Conservation (phyloP, 2,329 filamentous ascomycete genomes). For the Neophaeococcomyces mojaviensis region DNA sequence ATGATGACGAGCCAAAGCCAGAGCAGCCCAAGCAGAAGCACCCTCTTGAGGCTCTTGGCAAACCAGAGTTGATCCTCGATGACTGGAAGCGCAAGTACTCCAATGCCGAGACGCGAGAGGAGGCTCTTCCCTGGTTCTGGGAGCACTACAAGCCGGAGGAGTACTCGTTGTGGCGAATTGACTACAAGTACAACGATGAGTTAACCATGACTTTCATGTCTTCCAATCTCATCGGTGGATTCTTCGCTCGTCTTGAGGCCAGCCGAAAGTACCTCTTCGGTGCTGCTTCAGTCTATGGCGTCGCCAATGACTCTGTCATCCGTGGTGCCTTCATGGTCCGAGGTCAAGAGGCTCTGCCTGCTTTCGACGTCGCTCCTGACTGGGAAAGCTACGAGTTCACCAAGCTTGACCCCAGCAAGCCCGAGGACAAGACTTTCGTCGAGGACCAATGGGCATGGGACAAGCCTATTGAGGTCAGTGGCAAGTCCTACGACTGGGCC, state of each 20-base stretch:
- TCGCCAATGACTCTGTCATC: slow-evolving; percentile 82
- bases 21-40: slow-evolving; percentile 88
- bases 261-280: slow-evolving; percentile 99
- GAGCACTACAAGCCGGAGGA: slow-evolving; percentile 88
- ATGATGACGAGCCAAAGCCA: slow-evolving; percentile 53
- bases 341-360: slow-evolving; percentile 75
- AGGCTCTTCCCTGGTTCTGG: slow-evolving; percentile 96
- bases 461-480: slow-evolving; percentile 67
- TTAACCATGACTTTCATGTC: slow-evolving; percentile 98
- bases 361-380: slow-evolving; percentile 95
- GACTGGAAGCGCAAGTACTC: slow-evolving; percentile 99
- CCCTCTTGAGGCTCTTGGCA: slow-evolving; percentile 77
- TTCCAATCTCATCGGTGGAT: slow-evolving; percentile 94
- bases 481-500: slow-evolving; percentile 82
- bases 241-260: slow-evolving; percentile 93
- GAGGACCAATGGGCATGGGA: slow-evolving; percentile 90
- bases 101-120: slow-evolving; percentile 77
- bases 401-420: slow-evolving; percentile 86
- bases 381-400: slow-evolving; percentile 93
- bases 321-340: slow-evolving; percentile 91
- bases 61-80: slow-evolving; percentile 74
- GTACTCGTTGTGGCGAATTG: slow-evolving; percentile 88
- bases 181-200: slow-evolving; percentile 99
- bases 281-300: slow-evolving; percentile 77
- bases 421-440: slow-evolving; percentile 77